A percentile compares a stretch with the other conserved stretches of the same genome.
Evolutionary conservation across 2,329 filamentous ascomycete species (phyloP).

Genomic region (Sporothrix protearum): DNA sequence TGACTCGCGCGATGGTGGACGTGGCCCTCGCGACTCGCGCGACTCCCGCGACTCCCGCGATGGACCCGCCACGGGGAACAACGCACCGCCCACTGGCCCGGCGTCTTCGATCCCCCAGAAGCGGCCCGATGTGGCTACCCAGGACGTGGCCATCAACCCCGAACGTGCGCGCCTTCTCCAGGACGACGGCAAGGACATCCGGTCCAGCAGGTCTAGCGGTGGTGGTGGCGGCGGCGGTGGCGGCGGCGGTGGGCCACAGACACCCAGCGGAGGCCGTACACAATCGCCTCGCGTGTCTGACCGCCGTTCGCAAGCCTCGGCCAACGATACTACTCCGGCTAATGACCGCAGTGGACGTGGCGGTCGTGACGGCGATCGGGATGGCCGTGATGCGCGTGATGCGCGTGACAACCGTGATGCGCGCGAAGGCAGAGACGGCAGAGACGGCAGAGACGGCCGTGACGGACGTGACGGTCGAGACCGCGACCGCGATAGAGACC

Average conservation of each 20-base stretch:
- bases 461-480: conserved; percentile 18
- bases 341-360: conserved; percentile 7
- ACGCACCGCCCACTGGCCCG: neutral
- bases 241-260: no score
- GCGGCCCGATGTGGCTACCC: conserved; percentile 27
- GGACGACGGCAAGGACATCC: conserved; percentile 42
- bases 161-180: conserved; percentile 51
- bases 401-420: neutral
- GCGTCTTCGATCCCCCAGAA: conserved; percentile 10
- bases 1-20: conserved; percentile 30
- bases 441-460: conserved; percentile 37
- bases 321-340: conserved; percentile 30
- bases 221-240: neutral
- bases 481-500: conserved; percentile 30
- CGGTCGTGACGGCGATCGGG: conserved; percentile 21
- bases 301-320: conserved; percentile 32
- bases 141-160: conserved; percentile 53
- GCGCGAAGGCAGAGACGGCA: conserved; percentile 48
- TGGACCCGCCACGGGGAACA: neutral
- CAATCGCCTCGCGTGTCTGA: conserved; percentile 51
- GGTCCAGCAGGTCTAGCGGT: conserved; percentile 38
- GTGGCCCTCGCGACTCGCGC: neutral
- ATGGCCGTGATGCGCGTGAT: conserved; percentile 33
- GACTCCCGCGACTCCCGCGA: neutral
- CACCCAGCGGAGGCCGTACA: conserved; percentile 30